phyloP scores from a whole-genome alignment of 768 basidiomycete genomes.

The Cystofilobasidium ferigula region DNA sequence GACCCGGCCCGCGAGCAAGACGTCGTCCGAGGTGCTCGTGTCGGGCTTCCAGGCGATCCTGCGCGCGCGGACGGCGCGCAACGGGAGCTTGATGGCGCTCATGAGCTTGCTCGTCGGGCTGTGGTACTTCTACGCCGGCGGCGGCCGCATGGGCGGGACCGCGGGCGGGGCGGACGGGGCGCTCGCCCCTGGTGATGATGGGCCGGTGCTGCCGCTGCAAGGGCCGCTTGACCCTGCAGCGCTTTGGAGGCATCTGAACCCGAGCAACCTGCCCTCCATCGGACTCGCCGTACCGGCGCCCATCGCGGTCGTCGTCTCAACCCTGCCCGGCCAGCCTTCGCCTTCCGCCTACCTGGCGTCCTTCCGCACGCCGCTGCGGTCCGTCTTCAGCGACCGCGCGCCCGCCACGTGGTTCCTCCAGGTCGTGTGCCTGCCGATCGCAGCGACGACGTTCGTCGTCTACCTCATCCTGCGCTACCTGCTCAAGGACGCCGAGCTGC shows the following conservation, averaged over 20 bases:
- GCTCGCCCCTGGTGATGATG: background rate
- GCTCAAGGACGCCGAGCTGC: slow-evolving; percentile 77
- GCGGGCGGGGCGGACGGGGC: background rate
- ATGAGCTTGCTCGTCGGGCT: background rate
- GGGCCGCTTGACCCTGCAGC: slow-evolving; percentile 24
- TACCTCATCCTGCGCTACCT: slow-evolving; percentile 73
- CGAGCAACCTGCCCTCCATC: slow-evolving; percentile 28
- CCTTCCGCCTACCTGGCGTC: slow-evolving; percentile 33
- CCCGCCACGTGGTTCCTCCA: slow-evolving; percentile 63
- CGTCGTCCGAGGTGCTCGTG: slow-evolving; percentile 19
- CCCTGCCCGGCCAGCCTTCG: slow-evolving; percentile 29
- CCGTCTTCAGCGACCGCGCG: slow-evolving; percentile 38
- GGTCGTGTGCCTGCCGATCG: slow-evolving; percentile 75
- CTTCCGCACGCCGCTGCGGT: slow-evolving; percentile 22
- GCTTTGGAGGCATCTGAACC: slow-evolving; percentile 35
- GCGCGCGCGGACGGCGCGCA: slow-evolving; percentile 31
- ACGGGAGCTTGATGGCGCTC: slow-evolving; percentile 32
- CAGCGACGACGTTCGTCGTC: slow-evolving; percentile 58
- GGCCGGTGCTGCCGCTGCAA: slow-evolving; percentile 6
- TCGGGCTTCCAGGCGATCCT: slow-evolving; percentile 27
- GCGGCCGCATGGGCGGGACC: background rate
- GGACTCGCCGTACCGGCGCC: slow-evolving; percentile 41
- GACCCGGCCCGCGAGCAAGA: slow-evolving; percentile 3
- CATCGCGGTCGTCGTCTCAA: slow-evolving; percentile 55
- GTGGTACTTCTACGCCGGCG: slow-evolving; percentile 19